These are phyloP conservation scores for Pittosporum tobira DNA, from an alignment of 129 eudicot genomes.

Conservation along the genomic window DNA sequence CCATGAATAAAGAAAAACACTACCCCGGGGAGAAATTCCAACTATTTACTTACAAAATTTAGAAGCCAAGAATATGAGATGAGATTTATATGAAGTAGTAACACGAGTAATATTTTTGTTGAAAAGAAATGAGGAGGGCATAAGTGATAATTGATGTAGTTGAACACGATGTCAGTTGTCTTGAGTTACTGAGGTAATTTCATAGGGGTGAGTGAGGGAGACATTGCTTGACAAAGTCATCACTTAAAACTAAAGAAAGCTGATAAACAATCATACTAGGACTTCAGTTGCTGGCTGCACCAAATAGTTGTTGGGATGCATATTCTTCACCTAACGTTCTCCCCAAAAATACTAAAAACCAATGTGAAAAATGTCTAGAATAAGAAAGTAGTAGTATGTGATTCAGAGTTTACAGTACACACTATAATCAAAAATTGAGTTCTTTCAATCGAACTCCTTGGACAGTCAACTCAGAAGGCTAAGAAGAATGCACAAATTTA, in stretches of 20 bases:
- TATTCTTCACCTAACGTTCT: conserved; percentile 43
- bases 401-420: neutral
- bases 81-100: too few relatives aligned
- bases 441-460: too few relatives aligned
- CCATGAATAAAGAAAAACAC: conserved; percentile 17
- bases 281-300: conserved; percentile 33
- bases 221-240: conserved; percentile 49
- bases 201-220: conserved; percentile 10
- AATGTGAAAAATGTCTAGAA: neutral
- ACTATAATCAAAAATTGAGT: too few relatives aligned
- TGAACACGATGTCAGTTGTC: conserved; percentile 21
- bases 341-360: neutral
- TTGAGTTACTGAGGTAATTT: neutral
- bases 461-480: too few relatives aligned
- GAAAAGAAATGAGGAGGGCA: too few relatives aligned
- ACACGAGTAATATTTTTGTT: too few relatives aligned
- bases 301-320: conserved; percentile 79
- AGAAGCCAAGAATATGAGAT: too few relatives aligned
- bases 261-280: conserved; percentile 4
- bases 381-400: neutral
- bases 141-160: conserved; percentile 21
- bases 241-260: conserved; percentile 47
- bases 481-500: too few relatives aligned
- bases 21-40: too few relatives aligned
- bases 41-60: too few relatives aligned